Conservation (phyloP, 768 basidiomycete species). For the Hirschioporus abietinus region DNA sequence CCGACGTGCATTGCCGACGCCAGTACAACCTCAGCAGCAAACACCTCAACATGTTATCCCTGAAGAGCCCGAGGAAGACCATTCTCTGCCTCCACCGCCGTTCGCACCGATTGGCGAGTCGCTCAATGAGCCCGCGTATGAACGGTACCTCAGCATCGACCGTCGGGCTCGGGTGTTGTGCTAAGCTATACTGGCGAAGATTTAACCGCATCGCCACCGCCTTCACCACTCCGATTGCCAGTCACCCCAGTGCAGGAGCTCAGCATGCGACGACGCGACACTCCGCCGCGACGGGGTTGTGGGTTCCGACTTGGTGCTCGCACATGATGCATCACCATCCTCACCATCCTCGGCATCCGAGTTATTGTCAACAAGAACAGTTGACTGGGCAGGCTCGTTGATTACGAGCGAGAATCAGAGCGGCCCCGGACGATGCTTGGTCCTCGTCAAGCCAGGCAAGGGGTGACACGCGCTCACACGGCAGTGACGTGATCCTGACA, state of each 20-base stretch:
- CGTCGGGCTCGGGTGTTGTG: slow-evolving; percentile 12
- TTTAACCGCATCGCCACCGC: slow-evolving; percentile 12
- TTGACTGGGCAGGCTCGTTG: slow-evolving; percentile 36
- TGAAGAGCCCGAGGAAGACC: slow-evolving; percentile 11
- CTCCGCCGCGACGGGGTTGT: slow-evolving; percentile 50
- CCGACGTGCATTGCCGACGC: too few species aligned
- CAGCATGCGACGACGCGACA: slow-evolving; percentile 13
- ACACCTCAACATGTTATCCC: slow-evolving; percentile 4
- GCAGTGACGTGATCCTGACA: slow-evolving; percentile 71
- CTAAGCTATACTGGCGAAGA: background rate
- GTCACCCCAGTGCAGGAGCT: slow-evolving; percentile 4
- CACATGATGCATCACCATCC: slow-evolving; percentile 51
- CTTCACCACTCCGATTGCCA: slow-evolving; percentile 19
- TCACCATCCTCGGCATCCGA: slow-evolving; percentile 47
- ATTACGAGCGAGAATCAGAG: slow-evolving; percentile 52
- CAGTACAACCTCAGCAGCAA: background rate
- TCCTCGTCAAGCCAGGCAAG: slow-evolving; percentile 30
- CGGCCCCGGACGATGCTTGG: slow-evolving; percentile 56
- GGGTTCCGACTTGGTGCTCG: slow-evolving; percentile 56
- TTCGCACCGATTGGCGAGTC: slow-evolving; percentile 32
- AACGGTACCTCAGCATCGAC: slow-evolving; percentile 18
- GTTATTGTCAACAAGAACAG: slow-evolving; percentile 52
- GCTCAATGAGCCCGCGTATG: slow-evolving; percentile 33
- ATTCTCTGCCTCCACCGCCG: slow-evolving; percentile 31
- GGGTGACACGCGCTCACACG: slow-evolving; percentile 45